Evolutionary conservation across 257 asterid species (phyloP), one percentile per base, ranked within the genome.

Genomic region (Fraxinus quadrangulata): DNA sequence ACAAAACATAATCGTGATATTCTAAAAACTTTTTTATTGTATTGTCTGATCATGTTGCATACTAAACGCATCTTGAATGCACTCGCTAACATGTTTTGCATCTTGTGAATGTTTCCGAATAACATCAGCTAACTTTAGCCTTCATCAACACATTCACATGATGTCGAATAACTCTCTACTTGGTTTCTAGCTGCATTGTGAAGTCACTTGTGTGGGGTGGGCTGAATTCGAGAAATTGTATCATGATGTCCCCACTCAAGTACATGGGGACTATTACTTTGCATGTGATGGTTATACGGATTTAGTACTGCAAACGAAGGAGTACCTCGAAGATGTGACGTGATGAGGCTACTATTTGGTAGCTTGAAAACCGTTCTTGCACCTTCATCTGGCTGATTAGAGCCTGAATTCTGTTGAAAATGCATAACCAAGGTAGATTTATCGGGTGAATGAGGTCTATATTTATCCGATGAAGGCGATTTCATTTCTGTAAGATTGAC

Each of bases 141-240:
- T 54, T 54, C 26, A 54, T 54, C n/a, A n/a, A n/a, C 65, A 54
- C 65, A 19, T 19, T 54, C 65, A 54, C 12, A 54, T 54, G 26
- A 54, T 7, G 65, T 17, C 65, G 65, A 54, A 54, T 54, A 5
- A 19, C 65, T 54, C 65, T 6, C 3, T 37, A 70, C 19, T 19
- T 21, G 21, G 7, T 19, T 54, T n/a, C 24, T 68, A 19, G 5
- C 61, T 12, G 42, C 47, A 26, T 49, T 17, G 14, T 26, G 45
- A 59, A 42, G 13, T 19, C 45, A 37, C 77, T 71, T 68, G 7
- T 47, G 83, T 16, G 33, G 76, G 23, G 84, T 77, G 26, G 84
- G 79, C 61, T 89, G 83, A 85, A 85, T 78, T 75, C 84, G 90
- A 75, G 85, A 85, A n/a, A 84, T 28, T 37, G 91, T 51, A 59